Evolutionary conservation across 2,329 filamentous ascomycete species (phyloP).

Genomic region (Alternaria gansuensis): DNA sequence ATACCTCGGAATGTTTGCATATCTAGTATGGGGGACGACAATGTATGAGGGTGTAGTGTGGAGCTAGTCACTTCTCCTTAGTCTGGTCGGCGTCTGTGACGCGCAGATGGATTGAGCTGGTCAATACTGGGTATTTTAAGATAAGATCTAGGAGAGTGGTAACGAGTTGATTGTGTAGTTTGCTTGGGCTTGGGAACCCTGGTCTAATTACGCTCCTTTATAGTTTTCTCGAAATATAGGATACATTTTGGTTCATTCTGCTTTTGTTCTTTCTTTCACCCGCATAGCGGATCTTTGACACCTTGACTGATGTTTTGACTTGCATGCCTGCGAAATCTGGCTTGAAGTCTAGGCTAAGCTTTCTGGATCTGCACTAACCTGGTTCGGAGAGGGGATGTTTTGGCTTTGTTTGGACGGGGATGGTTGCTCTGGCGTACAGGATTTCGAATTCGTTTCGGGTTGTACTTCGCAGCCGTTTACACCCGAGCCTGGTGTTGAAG

Average conservation of each 20-base stretch:
- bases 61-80: background rate
- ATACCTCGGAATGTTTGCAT: slow-evolving; percentile 13
- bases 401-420: background rate
- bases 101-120: background rate
- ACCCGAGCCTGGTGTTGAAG: too few species aligned
- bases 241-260: background rate
- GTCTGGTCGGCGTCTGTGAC: slow-evolving; percentile 22
- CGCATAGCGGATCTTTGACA: too few species aligned
- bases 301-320: background rate
- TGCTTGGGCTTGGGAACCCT: slow-evolving; percentile 34
- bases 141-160: slow-evolving; percentile 1
- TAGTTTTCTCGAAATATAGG: slow-evolving; percentile 15
- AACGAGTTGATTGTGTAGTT: slow-evolving; percentile 23
- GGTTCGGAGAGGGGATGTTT: background rate
- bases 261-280: background rate
- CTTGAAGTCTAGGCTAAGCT: slow-evolving; percentile 15
- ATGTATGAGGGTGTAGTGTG: background rate
- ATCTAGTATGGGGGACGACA: background rate
- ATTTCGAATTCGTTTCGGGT: background rate
- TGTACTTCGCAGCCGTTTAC: background rate
- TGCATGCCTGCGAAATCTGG: slow-evolving; percentile 5
- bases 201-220: slow-evolving; percentile 33
- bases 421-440: background rate
- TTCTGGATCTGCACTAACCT: slow-evolving; percentile 6
- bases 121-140: slow-evolving; percentile 10